These are phyloP conservation scores for Komagataella mondaviorum DNA, from an alignment of 805 yeast genomes.

Conservation along the genomic window DNA sequence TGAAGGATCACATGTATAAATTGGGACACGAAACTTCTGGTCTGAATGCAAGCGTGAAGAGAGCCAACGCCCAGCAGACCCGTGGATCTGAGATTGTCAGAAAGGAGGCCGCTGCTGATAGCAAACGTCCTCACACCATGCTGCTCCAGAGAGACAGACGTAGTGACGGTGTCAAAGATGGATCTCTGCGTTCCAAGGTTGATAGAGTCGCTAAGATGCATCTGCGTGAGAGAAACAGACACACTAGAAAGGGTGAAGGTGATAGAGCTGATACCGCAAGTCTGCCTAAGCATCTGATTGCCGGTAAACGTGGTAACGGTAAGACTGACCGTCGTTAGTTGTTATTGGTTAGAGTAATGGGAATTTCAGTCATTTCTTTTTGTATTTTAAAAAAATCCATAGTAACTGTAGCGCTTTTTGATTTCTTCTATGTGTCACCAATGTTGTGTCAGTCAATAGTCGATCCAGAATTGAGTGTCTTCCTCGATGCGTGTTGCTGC, in stretches of 20 bases:
- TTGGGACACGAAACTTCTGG: conserved; percentile 79
- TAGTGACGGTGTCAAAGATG: conserved; percentile 78
- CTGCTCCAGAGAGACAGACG: conserved; percentile 63
- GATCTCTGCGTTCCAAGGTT: conserved; percentile 69
- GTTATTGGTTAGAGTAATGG: not conserved
- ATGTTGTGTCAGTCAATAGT: not conserved
- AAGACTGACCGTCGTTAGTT: conserved; percentile 74
- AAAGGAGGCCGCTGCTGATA: conserved; percentile 26
- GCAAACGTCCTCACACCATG: conserved; percentile 28
- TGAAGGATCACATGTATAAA: conserved; percentile 83
- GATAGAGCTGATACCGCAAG: conserved; percentile 83
- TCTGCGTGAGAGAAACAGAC: conserved; percentile 87
- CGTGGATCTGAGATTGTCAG: conserved; percentile 76
- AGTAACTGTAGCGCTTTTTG: conserved; percentile 5
- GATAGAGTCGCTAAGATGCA: conserved; percentile 79
- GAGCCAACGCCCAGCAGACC: conserved; percentile 16
- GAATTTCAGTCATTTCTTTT: conserved; percentile 1
- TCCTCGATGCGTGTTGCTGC: conserved; percentile 18
- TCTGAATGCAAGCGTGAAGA: conserved; percentile 37
- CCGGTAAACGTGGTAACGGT: conserved; percentile 96
- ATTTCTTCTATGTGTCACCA: not conserved
- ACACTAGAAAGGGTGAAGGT: conserved; percentile 90
- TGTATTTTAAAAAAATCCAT: conserved; percentile 4
- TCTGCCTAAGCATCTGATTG: conserved; percentile 85
- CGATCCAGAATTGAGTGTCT: not conserved